Evolutionary conservation across 805 yeast species (phyloP).

Genomic region (Ogataea wickerhamii): DNA sequence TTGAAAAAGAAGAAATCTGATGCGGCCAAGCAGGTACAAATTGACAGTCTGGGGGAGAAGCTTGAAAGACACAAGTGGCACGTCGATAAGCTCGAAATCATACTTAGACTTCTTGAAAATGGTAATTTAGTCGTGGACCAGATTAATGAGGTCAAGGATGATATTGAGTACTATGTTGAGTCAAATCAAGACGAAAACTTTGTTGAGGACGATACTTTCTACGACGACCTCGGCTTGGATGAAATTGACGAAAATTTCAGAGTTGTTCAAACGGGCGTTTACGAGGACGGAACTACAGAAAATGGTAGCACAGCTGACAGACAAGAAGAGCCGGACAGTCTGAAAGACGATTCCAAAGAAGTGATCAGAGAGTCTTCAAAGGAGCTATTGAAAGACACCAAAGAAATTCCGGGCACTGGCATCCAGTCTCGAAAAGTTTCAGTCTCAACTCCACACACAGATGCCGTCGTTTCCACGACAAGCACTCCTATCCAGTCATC

Average conservation of each 20-base stretch:
- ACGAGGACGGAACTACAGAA: constrained; percentile 16
- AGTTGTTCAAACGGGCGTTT: constrained; percentile 21
- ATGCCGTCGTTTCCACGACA: constrained; percentile 2
- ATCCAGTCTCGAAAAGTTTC: constrained; percentile 14
- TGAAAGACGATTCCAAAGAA: constrained; percentile 1
- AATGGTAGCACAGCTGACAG: constrained; percentile 2
- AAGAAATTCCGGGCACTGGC: constrained; percentile 15
- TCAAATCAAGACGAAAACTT: constrained; percentile 90
- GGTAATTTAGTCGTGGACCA: constrained; percentile 76
- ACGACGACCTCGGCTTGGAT: constrained; percentile 77
- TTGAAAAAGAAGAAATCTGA: constrained; percentile 57
- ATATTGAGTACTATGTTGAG: constrained; percentile 88
- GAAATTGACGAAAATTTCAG: constrained; percentile 37
- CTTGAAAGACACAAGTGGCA: constrained; percentile 79
- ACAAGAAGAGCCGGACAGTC: constrained; percentile 4
- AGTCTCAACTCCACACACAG: background rate
- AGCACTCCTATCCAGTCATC: constrained; percentile 1
- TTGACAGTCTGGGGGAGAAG: constrained; percentile 59
- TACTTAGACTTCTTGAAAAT: constrained; percentile 72
- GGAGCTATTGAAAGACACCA: constrained; percentile 7
- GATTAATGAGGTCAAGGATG: constrained; percentile 77
- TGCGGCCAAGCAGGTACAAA: constrained; percentile 48
- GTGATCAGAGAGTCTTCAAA: constrained; percentile 3
- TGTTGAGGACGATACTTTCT: constrained; percentile 88
- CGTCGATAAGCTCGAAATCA: constrained; percentile 69